phyloP scores from a whole-genome alignment of 1,284 basidiomycete genomes.

The Pterulicium gracile region DNA sequence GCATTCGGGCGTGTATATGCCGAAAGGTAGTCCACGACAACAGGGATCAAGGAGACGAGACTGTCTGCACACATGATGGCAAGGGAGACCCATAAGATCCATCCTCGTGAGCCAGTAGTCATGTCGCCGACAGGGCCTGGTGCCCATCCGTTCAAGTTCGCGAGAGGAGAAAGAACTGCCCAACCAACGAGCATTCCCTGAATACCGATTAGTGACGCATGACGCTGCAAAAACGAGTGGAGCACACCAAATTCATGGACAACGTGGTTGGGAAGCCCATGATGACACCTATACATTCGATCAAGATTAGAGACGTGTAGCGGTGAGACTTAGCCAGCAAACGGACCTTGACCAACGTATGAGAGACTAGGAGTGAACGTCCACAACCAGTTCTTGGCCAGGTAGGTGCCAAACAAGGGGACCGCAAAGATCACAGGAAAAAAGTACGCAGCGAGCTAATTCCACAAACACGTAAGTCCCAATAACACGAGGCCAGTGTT shows the following conservation, averaged over 20 bases:
- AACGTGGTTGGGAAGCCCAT: constrained; percentile 95
- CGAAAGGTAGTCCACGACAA: constrained; percentile 40
- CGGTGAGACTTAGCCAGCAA: neutral
- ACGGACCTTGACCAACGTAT: constrained; percentile 78
- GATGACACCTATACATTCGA: constrained; percentile 68
- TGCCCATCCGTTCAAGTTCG: constrained; percentile 80
- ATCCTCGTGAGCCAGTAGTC: constrained; percentile 76
- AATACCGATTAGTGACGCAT: constrained; percentile 5
- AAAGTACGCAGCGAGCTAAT: constrained; percentile 68
- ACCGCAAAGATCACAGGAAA: constrained; percentile 88
- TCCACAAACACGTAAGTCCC: neutral
- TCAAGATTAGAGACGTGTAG: constrained; percentile 6
- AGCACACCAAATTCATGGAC: constrained; percentile 78
- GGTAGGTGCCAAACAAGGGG: constrained; percentile 80
- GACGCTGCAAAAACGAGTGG: neutral
- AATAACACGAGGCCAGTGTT: constrained; percentile 1
- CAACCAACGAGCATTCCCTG: constrained; percentile 96
- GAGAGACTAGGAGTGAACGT: constrained; percentile 88
- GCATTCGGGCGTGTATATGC: constrained; percentile 14
- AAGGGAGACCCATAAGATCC: constrained; percentile 91
- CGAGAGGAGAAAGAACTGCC: constrained; percentile 82
- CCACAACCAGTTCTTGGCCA: constrained; percentile 89
- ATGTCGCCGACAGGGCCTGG: constrained; percentile 83
- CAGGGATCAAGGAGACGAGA: constrained; percentile 74
- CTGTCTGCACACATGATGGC: constrained; percentile 94